phyloP scores from a whole-genome alignment of 2,329 filamentous ascomycete genomes.

The Rhynchosporium agropyri region DNA sequence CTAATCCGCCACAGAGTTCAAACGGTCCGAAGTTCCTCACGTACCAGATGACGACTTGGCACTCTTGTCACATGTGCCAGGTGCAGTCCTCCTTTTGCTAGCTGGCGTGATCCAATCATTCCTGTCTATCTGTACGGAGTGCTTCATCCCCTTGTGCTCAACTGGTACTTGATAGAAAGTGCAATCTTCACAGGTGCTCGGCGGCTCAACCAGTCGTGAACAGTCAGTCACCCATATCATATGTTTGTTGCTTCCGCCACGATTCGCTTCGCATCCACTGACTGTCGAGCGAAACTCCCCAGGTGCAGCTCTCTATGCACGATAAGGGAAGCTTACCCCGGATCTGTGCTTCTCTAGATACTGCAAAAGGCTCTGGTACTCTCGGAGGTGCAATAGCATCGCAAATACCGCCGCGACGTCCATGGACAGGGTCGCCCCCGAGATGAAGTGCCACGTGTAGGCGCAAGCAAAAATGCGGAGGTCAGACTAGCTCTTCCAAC shows the following conservation, averaged over 20 bases:
- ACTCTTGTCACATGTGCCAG: slow-evolving; percentile 15
- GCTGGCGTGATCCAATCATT: slow-evolving; percentile 13
- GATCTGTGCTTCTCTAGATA: slow-evolving; percentile 11
- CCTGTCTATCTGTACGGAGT: neutral
- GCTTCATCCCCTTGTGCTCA: slow-evolving; percentile 10
- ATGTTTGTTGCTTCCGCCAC: neutral
- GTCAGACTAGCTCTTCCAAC: slow-evolving; percentile 26
- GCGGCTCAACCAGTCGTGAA: slow-evolving; percentile 11
- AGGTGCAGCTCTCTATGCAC: slow-evolving; percentile 9
- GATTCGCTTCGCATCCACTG: neutral
- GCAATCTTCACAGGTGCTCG: slow-evolving; percentile 11
- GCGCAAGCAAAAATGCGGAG: slow-evolving; percentile 33
- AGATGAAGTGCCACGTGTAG: slow-evolving; percentile 31
- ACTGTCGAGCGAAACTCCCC: neutral
- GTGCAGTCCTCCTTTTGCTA: neutral
- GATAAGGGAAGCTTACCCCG: slow-evolving; percentile 21
- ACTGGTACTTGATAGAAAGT: neutral
- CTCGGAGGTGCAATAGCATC: slow-evolving; percentile 12
- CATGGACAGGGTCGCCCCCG: slow-evolving; percentile 6
- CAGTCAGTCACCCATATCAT: neutral
- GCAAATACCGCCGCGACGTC: slow-evolving; percentile 6
- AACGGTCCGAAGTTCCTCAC: slow-evolving; percentile 38
- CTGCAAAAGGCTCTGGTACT: slow-evolving; percentile 13
- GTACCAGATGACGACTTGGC: slow-evolving; percentile 15
- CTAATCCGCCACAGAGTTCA: slow-evolving; percentile 29